phyloP scores from a whole-genome alignment of 1,139 yeast genomes.

The Candida glucosophila region DNA sequence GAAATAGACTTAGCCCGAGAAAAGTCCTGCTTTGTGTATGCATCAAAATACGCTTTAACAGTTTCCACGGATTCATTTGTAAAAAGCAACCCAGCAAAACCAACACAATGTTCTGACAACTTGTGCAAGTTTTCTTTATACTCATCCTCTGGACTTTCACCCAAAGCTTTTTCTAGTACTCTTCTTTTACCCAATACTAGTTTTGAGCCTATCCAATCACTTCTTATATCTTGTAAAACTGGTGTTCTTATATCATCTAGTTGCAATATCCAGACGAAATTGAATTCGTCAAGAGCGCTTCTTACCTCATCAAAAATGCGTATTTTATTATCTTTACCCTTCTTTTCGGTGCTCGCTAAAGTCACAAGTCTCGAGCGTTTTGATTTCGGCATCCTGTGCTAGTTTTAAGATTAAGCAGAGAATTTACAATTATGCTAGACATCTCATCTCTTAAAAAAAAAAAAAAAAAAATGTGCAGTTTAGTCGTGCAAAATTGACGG shows the following conservation, averaged over 20 bases:
- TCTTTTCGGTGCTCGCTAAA: conserved; percentile 92
- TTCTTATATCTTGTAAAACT: conserved; percentile 84
- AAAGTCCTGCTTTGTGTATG: conserved; percentile 73
- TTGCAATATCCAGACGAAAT: conserved; percentile 76
- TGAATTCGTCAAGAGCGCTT: conserved; percentile 65
- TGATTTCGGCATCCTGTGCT: conserved; percentile 73
- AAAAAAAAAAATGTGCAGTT: background rate
- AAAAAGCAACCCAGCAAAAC: conserved; percentile 80
- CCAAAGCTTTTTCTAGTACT: conserved; percentile 87
- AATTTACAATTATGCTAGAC: conserved; percentile 5
- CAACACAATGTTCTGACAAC: conserved; percentile 50
- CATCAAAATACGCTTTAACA: conserved; percentile 74
- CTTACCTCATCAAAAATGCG: conserved; percentile 87
- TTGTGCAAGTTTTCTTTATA: conserved; percentile 75
- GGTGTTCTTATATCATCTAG: conserved; percentile 95
- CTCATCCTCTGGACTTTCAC: conserved; percentile 81
- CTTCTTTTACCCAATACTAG: conserved; percentile 85
- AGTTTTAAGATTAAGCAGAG: conserved; percentile 2
- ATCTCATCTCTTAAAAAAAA: conserved; percentile 3
- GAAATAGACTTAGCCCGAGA: conserved; percentile 84
- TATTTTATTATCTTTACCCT: conserved; percentile 88
- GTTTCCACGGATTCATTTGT: conserved; percentile 81
- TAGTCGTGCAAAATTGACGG: background rate
- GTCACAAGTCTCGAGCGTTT: conserved; percentile 90
- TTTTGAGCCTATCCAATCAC: conserved; percentile 87